phyloP scores from a whole-genome alignment of 768 basidiomycete species.

The Candolleomyces aberdarensis region DNA sequence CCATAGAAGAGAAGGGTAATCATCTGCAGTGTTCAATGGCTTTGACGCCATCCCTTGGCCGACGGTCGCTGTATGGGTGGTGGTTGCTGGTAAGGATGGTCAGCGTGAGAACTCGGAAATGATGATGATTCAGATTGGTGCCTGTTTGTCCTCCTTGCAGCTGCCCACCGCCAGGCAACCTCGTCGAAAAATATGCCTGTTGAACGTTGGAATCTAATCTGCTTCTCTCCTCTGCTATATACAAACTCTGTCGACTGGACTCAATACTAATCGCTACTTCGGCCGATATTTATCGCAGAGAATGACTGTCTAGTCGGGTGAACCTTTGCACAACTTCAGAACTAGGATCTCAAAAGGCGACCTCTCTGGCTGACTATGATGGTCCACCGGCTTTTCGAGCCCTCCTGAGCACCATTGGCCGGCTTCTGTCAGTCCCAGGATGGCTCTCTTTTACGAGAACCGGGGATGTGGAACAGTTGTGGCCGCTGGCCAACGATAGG shows the following conservation, averaged over 20 bases:
- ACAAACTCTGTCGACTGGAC: conserved; percentile 38
- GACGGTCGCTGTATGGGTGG: background rate
- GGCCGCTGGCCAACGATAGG: no score
- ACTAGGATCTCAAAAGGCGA: conserved; percentile 8
- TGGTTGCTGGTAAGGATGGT: background rate
- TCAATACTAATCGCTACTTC: conserved; percentile 35
- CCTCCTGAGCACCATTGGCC: conserved; percentile 8
- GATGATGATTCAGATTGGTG: no score
- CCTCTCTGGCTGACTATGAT: conserved; percentile 33
- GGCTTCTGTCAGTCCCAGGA: no score
- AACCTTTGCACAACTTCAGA: conserved; percentile 58
- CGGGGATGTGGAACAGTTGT: no score
- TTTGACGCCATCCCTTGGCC: background rate
- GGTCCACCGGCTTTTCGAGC: conserved; percentile 58
- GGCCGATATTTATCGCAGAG: conserved; percentile 29
- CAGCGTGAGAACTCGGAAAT: background rate
- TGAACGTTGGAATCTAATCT: conserved; percentile 29
- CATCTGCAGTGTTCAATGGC: conserved; percentile 18
- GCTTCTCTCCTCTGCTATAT: conserved; percentile 51
- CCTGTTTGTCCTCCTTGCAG: no score
- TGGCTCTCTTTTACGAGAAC: no score
- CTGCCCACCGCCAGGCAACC: conserved; percentile 5
- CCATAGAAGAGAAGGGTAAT: conserved; percentile 43
- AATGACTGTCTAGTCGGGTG: conserved; percentile 32
- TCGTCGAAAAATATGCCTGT: conserved; percentile 25